phyloP scores from a whole-genome alignment of 371 early-diverging fungal genomes.

The Sporodiniella umbellata region DNA sequence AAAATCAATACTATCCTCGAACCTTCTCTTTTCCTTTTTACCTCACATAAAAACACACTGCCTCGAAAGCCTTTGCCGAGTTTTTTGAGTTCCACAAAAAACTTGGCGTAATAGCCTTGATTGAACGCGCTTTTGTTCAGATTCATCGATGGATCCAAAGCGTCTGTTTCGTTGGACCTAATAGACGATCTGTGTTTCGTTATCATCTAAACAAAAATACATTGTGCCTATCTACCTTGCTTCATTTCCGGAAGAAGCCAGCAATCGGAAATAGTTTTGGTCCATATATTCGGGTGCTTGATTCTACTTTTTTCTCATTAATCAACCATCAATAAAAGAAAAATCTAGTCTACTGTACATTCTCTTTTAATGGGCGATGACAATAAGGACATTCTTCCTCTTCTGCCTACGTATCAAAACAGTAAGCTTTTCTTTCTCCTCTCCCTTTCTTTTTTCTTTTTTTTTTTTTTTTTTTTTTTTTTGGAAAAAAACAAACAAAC shows the following conservation, averaged over 20 bases:
- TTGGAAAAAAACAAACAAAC: too few species aligned
- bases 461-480: not conserved
- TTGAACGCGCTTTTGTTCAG: slow-evolving; percentile 64
- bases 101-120: slow-evolving; percentile 93
- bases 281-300: slow-evolving; percentile 54
- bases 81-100: slow-evolving; percentile 84
- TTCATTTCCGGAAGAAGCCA: slow-evolving; percentile 34
- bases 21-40: slow-evolving; percentile 8
- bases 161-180: slow-evolving; percentile 5
- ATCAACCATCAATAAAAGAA: not conserved
- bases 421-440: not conserved
- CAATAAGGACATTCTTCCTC: slow-evolving; percentile 32
- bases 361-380: slow-evolving; percentile 26
- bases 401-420: not conserved
- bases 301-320: slow-evolving; percentile 5
- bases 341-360: not conserved
- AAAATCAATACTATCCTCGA: too few species aligned
- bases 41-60: slow-evolving; percentile 85
- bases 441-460: not conserved
- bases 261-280: slow-evolving; percentile 62
- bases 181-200: slow-evolving; percentile 12
- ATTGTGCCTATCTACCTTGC: slow-evolving; percentile 16
- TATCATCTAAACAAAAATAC: not conserved
- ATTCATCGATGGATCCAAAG: slow-evolving; percentile 4
- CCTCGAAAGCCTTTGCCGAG: slow-evolving; percentile 91